These are phyloP conservation scores for Mortierella sp. DNA, from an alignment of 371 early-diverging fungal genomes.

Conservation along the genomic window DNA sequence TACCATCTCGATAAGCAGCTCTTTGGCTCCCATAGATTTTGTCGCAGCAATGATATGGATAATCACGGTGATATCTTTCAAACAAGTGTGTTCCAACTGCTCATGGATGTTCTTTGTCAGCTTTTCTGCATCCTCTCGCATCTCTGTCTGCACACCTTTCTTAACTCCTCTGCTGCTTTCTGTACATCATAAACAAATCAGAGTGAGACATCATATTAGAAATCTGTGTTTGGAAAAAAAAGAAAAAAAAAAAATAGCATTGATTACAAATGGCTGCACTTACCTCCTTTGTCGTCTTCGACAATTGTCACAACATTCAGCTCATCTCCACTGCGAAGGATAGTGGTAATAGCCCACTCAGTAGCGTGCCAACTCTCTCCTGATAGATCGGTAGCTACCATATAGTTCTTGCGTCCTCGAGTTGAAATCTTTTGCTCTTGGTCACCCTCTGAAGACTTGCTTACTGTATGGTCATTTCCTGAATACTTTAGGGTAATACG, in stretches of 20 bases:
- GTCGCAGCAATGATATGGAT: conserved; percentile 67
- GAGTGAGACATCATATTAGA: not conserved
- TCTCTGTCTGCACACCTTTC: conserved; percentile 52
- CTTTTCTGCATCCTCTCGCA: conserved; percentile 57
- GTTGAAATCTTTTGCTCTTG: conserved; percentile 56
- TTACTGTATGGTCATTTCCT: conserved; percentile 44
- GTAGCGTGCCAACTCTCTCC: conserved; percentile 54
- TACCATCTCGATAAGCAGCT: conserved; percentile 67
- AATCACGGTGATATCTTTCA: conserved; percentile 65
- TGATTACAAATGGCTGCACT: not conserved
- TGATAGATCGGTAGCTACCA: conserved; percentile 47
- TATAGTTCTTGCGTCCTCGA: conserved; percentile 56
- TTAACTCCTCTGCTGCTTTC: conserved; percentile 60
- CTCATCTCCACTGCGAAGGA: conserved; percentile 69
- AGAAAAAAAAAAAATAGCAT: conserved; percentile 12
- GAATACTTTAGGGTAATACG: conserved; percentile 50
- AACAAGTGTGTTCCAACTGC: conserved; percentile 50
- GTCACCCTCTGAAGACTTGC: conserved; percentile 12
- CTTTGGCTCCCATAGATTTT: conserved; percentile 60
- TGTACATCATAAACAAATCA: conserved; percentile 16
- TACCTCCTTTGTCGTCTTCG: conserved; percentile 61
- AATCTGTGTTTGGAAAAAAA: not conserved
- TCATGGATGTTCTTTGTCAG: conserved; percentile 55
- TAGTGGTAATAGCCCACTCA: conserved; percentile 69
- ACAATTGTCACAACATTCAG: conserved; percentile 68